Conservation (phyloP, 495 filamentous ascomycete genomes). For the Neurospora sp. region DNA sequence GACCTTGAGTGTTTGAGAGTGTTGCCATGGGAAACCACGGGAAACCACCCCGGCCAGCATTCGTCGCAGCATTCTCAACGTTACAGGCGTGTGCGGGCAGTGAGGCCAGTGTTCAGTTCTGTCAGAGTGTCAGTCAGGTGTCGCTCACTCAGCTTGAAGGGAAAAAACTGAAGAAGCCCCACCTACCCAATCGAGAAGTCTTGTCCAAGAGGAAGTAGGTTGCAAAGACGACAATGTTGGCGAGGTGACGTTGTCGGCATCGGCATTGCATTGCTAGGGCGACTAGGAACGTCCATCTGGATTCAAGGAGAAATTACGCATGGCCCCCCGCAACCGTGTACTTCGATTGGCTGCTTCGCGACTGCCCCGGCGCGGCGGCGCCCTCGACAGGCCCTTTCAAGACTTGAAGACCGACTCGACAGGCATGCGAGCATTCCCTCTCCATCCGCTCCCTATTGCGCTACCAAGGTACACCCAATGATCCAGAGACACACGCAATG, state of each 20-base stretch:
- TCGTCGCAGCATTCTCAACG: neutral
- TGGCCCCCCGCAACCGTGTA: neutral
- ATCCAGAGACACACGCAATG: neutral
- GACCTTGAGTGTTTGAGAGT: neutral
- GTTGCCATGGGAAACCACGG: neutral
- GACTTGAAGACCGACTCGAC: neutral
- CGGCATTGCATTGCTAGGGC: neutral
- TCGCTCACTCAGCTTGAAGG: neutral
- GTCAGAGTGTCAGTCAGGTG: neutral
- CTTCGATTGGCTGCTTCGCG: slow-evolving; percentile 3
- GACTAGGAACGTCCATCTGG: neutral
- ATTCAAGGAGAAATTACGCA: slow-evolving; percentile 1
- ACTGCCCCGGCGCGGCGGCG: neutral
- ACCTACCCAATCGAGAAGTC: slow-evolving; percentile 7
- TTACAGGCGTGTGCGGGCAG: neutral
- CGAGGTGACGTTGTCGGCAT: neutral
- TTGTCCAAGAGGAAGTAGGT: neutral
- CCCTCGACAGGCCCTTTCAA: neutral
- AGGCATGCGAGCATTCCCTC: neutral
- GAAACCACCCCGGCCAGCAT: neutral
- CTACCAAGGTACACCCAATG: neutral
- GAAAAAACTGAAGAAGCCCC: slow-evolving; percentile 2
- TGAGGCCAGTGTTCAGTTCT: neutral
- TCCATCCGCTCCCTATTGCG: neutral
- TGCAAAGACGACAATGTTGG: neutral